Percentiles rank a stretch among this genome's conserved stretches.
phyloP scores from a whole-genome alignment of 345 rosid species.

The Raphanus raphanistrum region DNA sequence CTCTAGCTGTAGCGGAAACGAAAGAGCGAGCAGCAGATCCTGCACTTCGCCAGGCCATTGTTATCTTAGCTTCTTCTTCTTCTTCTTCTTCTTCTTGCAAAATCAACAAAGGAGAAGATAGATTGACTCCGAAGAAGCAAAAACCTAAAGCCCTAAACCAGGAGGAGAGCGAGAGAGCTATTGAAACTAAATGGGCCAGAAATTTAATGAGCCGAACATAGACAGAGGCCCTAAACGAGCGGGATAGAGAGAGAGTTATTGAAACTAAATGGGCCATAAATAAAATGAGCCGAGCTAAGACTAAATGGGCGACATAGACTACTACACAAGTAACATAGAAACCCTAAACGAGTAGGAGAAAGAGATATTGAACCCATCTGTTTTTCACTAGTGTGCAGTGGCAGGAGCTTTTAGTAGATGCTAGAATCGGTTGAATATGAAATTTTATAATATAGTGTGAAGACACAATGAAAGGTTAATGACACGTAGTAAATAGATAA shows the following conservation, averaged over 20 bases:
- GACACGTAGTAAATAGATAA: neutral
- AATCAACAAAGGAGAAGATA: neutral
- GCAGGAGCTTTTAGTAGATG: neutral
- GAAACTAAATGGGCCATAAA: no score
- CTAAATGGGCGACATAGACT: neutral
- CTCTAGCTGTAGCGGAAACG: slow-evolving; percentile 57
- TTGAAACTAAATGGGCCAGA: neutral
- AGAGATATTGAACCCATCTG: neutral
- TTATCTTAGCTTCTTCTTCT: neutral
- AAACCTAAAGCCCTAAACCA: slow-evolving; percentile 14
- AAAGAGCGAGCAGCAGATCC: slow-evolving; percentile 46
- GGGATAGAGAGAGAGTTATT: no score
- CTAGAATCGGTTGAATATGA: neutral
- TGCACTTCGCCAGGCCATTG: slow-evolving; percentile 54
- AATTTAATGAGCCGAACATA: neutral
- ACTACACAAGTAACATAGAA: neutral
- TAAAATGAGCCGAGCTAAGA: neutral
- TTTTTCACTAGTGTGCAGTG: neutral
- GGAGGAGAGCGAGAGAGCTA: neutral
- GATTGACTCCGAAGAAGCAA: neutral
- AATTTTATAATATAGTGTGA: neutral
- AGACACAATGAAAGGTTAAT: neutral
- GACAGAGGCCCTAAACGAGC: no score
- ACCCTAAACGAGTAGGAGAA: neutral
- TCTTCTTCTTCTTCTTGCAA: neutral